These are phyloP conservation scores for Malus hybrid DNA, from an alignment of 331 rosid species.

Conservation along the genomic window DNA sequence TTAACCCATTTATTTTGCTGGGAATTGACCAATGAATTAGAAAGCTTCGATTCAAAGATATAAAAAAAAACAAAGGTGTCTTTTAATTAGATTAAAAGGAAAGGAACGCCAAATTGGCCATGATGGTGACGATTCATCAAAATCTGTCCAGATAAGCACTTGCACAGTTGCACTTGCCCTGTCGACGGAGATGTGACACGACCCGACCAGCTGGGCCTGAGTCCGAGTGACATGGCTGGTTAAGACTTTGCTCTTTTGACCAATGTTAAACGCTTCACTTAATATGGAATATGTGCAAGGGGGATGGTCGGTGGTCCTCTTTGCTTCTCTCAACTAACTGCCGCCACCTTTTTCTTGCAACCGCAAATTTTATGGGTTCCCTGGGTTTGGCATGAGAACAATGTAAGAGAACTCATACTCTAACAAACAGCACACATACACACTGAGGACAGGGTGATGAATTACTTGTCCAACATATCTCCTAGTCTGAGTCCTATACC, in stretches of 20 bases:
- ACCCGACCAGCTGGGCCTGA: not conserved
- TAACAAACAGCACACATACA: not conserved
- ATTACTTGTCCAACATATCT: not conserved
- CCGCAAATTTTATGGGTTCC: not conserved
- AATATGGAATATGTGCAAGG: not conserved
- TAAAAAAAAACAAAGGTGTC: not conserved
- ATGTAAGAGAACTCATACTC: too few species aligned
- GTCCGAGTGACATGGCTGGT: not conserved
- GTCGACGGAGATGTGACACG: not conserved
- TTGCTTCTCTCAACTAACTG: not conserved
- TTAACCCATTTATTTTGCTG: not conserved
- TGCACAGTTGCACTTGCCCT: not conserved
- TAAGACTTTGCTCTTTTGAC: not conserved
- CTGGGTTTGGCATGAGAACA: not conserved
- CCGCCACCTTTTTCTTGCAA: not conserved
- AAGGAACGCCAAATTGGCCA: not conserved
- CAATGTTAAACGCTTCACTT: not conserved
- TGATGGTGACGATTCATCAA: not conserved
- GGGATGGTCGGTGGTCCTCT: not conserved
- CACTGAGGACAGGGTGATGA: not conserved
- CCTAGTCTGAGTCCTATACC: not conserved
- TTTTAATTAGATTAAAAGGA: not conserved
- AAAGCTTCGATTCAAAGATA: not conserved
- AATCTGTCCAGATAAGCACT: not conserved
- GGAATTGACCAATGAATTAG: not conserved